A percentile compares a stretch with the other conserved stretches of the same genome.
Conservation (phyloP, 352 stramenopile genomes). For the Pythium phragmiticola region DNA sequence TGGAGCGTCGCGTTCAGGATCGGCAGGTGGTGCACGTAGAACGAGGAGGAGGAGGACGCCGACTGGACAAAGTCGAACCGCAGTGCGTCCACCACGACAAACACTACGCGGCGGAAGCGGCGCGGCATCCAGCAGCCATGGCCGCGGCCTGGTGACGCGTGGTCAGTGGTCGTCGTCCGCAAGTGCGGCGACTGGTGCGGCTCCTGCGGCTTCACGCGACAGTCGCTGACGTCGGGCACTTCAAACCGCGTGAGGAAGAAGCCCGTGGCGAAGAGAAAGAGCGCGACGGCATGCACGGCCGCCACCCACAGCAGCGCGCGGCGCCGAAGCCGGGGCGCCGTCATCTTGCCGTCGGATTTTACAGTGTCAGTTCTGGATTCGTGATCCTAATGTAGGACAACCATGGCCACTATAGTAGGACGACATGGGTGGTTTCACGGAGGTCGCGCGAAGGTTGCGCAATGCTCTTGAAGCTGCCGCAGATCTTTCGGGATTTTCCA, state of each 20-base stretch:
- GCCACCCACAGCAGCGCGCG: conserved; percentile 37
- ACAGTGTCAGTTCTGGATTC: neutral
- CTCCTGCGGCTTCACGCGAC: conserved; percentile 31
- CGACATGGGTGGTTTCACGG: neutral
- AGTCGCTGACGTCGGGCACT: conserved; percentile 66
- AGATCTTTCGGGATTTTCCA: conserved; percentile 3
- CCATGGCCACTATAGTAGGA: neutral
- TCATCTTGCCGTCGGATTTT: neutral
- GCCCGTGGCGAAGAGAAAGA: conserved; percentile 83
- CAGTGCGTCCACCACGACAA: conserved; percentile 96
- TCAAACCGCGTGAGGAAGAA: conserved; percentile 91
- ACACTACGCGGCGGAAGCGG: conserved; percentile 84
- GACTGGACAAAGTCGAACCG: conserved; percentile 94
- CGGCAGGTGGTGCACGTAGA: conserved; percentile 84
- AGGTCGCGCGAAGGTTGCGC: neutral
- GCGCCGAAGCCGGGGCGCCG: neutral
- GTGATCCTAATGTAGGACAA: neutral
- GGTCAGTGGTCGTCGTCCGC: conserved; percentile 2
- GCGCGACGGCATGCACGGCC: conserved; percentile 43
- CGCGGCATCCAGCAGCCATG: conserved; percentile 68
- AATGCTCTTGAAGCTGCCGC: conserved; percentile 5
- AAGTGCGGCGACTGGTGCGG: neutral
- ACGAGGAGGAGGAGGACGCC: conserved; percentile 23
- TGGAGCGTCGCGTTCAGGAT: conserved; percentile 71
- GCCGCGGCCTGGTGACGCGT: conserved; percentile 1